Evolutionary conservation across 805 yeast species (phyloP).

Genomic region (Nakazawaea molendinolei): DNA sequence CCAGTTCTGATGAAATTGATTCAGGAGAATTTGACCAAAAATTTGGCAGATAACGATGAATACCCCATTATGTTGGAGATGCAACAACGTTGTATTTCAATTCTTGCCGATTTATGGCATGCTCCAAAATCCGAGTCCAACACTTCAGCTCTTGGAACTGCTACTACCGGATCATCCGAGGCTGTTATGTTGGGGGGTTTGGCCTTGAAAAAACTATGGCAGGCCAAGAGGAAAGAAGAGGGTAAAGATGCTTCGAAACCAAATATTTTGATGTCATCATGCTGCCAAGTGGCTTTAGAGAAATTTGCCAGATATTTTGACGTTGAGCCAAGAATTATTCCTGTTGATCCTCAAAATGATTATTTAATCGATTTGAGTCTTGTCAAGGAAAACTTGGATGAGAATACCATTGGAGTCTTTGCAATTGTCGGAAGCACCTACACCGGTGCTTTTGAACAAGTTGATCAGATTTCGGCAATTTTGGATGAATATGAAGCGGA

Average conservation of each 20-base stretch:
- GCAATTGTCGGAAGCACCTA: conserved; percentile 88
- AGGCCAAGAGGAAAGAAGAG: conserved; percentile 47
- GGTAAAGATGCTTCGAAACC: conserved; percentile 63
- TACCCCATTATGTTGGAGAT: conserved; percentile 79
- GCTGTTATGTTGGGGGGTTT: conserved; percentile 92
- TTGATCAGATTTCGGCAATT: conserved; percentile 50
- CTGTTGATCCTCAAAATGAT: conserved; percentile 52
- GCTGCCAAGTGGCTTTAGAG: conserved; percentile 91
- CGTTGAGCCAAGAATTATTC: conserved; percentile 75
- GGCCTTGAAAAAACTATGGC: conserved; percentile 91
- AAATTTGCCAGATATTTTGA: conserved; percentile 93
- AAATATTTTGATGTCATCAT: conserved; percentile 85
- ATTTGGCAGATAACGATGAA: conserved; percentile 89
- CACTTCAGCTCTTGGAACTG: conserved; percentile 65
- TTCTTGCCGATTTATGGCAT: conserved; percentile 75
- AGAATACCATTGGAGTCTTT: conserved; percentile 87
- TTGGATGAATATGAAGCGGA: conserved; percentile 64
- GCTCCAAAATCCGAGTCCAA: conserved; percentile 37
- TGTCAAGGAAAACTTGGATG: conserved; percentile 66
- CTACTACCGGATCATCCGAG: conserved; percentile 91
- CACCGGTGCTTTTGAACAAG: conserved; percentile 88
- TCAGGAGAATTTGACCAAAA: conserved; percentile 71
- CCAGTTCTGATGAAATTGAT: conserved; percentile 43
- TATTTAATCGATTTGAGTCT: conserved; percentile 58
- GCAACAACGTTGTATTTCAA: conserved; percentile 78